Base-by-base conservation (phyloP, 2,329 filamentous ascomycete species). In the Periconia sp. region DNA sequence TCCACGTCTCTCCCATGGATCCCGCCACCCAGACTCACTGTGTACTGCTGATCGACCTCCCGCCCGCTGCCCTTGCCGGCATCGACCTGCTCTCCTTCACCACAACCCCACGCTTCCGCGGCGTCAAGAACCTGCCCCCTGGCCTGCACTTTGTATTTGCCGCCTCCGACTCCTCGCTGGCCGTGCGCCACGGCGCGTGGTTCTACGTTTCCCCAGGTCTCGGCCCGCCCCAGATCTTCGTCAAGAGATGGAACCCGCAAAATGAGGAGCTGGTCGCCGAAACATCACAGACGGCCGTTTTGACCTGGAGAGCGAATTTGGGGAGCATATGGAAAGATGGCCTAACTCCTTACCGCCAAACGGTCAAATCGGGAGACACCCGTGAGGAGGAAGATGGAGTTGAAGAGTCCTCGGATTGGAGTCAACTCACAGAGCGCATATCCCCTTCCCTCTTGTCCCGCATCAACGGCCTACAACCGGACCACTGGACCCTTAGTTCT, bases 91-190 rank as follows among this genome's bases (percentile, higher is more conserved):
- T 87, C 47, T 84, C 84, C 44, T 87, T 88, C 70, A 86, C 83
- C 15, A 82, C 83, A 3, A 83, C 84, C 11, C 76, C 82, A 11
- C 80, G 81, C 49, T 87, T 88, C 69, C 78, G 79, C 52, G 85
- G 85, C 27, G 80, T 88, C 61, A 84, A 81, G 57, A 79, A 83
- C 58, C 62, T 88, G 3, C 82, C 84, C 0, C 62, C 74, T 2
- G 85, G 85, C 42, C 78, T 81, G 64, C 85, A 87, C 64, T 86
- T 87, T 59, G 70, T 85, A 17, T 88, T 86, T 65, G 82, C 80
- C 0, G 81, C 83, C 20, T 79, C 81, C 18, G 84, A 82, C 51
- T 77, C 79, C 47, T 81, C 80, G 2, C 76, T 85, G 14, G 86
- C 85, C 0, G 75, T 87, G 27, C 79, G 85, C n/a, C 80, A 83